Conservation (phyloP, 202 grass and related monocot species). For the Schoenoplectus triqueter region DNA sequence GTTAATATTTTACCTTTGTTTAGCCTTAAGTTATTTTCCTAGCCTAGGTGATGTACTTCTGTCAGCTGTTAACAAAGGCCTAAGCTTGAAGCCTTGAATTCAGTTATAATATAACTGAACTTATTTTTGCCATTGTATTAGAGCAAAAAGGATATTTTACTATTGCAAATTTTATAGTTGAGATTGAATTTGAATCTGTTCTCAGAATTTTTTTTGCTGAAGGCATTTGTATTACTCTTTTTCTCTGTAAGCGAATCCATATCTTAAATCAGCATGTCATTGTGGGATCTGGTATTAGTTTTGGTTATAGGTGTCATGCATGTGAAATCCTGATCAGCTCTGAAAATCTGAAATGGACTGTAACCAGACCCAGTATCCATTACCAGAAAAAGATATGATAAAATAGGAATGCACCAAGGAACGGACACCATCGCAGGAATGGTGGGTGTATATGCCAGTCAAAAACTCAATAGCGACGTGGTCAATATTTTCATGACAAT, state of each 20-base stretch:
- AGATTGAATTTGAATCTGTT: not conserved
- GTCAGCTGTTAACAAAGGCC: constrained; percentile 12
- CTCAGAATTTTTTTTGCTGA: not conserved
- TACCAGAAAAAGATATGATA: not conserved
- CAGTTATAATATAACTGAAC: constrained; percentile 1
- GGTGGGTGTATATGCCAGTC: not conserved
- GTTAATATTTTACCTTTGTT: constrained; percentile 33
- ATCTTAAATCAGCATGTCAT: not conserved
- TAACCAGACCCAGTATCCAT: constrained; percentile 8
- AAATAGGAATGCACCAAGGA: not conserved
- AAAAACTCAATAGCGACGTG: not conserved
- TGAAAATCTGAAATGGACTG: constrained; percentile 15
- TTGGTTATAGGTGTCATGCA: constrained; percentile 31
- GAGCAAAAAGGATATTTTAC: not conserved
- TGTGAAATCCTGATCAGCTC: constrained; percentile 32
- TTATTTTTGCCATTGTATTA: constrained; percentile 5
- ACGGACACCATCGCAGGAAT: not conserved
- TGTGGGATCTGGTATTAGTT: not conserved
- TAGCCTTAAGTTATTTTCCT: constrained; percentile 6
- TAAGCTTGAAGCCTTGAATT: constrained; percentile 26
- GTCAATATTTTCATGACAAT: constrained; percentile 12
- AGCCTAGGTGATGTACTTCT: constrained; percentile 5
- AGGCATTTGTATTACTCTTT: not conserved
- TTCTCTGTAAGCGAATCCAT: not conserved
- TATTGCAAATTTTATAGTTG: not conserved